Evolutionary conservation across 139 green algal species (phyloP), one percentile per base, ranked within the genome.

Genomic region (Zygnema circumcarinatum): DNA sequence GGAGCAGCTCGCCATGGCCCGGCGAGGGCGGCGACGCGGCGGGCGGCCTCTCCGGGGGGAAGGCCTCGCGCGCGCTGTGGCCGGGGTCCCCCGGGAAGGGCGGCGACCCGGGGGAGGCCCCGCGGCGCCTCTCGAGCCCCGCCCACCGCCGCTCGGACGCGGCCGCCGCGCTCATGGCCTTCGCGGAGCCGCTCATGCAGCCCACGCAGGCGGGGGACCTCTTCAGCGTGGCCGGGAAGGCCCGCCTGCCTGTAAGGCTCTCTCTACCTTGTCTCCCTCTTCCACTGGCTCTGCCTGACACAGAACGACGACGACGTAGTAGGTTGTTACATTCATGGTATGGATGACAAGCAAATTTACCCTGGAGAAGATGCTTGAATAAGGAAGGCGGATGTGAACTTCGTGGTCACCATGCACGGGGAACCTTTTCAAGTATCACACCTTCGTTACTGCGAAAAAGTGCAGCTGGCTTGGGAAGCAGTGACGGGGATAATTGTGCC

Each of bases 171-270:
- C 7, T 62, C 7, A 62, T 62, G 47, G 16, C 47, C 16, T 22
- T 20, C 7, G 36, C 69, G 16, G 69, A 52, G 32, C 31, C 75
- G 20, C 21, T 62, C 21, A 33, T 52, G 75, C 75, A 68, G 75
- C 29, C 75, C 32, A 83, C 31, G 20, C 75, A 83, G 75, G 75
- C 75, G 3, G 75, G 75, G 2, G 75, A 83, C 16, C 75, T 83
- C 21, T 83, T 83, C 75, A 53, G 75, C 7, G 32, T 7, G 3
- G 7, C 47, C 39, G 7, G 53, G 7, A 78, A 78, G 69, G 35
- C 7, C 16, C 69, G 36, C 54, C 29, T 29, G 54, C 54, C 29
- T 72, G 54, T 72, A 29, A 25, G 54, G 25, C 54, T 72, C 54
- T 72, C 54, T 29, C 54, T 29, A 25, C 54, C 54, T 72, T 29